Evolutionary conservation across 225 moss, liverwort and hornwort genomes (phyloP), one percentile per base, ranked within the genome.

Genomic region (Bryoerythrophyllum caledonicum): DNA sequence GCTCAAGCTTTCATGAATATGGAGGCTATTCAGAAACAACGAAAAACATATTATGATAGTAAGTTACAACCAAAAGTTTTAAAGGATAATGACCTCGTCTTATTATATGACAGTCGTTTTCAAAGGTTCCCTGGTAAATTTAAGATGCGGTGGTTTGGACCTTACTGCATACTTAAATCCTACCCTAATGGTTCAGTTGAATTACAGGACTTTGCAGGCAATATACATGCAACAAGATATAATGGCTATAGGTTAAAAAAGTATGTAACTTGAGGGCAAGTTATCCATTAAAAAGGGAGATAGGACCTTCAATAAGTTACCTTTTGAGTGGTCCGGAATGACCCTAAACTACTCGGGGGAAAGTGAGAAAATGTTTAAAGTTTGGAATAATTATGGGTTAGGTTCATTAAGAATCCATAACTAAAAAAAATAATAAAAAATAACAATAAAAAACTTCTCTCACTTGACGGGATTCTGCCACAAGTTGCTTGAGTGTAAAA

Each of bases 151-250:
- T 61, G 20, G 35, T 58, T 58, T 58, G 27, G 27, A 5, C 15
- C 15, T 0, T 58, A 58, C 27, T 2, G 1, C 0, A 0, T 35
- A 1, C 4, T 61, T 8, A 9, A 35, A 11, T 20, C 35, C 0
- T 35, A 26, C 1, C 20, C 34, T 1, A 61, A 35, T 35, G 32
- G 20, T 0, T 61, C 20, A 1, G 4, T 34, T 0, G 8, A 61
- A 34, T 4, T 61, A 1, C 20, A 61, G 20, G 61, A 61, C 19
- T 35, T 61, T 61, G 9, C 0, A 0, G 10, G 20, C 0, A 35
- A 1, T 7, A 4, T 10, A 0, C 20, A 61, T 10, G 2, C 16
- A 1, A 32, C 35, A 0, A 0, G 20, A 0, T 19, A 61, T 19
- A 61, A 61, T 19, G 10, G 61, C 0, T 3, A 34, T 2, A n/a